These are phyloP conservation scores for Nidularia pulvinata DNA, from an alignment of 768 basidiomycete species.

Conservation along the genomic window DNA sequence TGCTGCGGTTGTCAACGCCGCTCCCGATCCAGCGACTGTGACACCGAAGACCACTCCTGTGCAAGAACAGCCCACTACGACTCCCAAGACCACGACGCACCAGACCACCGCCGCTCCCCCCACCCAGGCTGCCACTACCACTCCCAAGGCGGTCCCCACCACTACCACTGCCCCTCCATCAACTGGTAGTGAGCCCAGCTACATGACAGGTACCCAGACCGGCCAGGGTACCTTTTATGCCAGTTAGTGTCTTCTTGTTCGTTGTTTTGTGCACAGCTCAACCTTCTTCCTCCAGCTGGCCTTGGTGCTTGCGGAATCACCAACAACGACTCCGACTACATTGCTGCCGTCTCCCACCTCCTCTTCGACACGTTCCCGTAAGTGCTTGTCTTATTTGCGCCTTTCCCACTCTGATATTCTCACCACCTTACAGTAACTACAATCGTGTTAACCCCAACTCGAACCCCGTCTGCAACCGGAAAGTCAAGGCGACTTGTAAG, in stretches of 20 bases:
- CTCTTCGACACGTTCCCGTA: conserved; percentile 66
- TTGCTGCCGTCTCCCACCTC: conserved; percentile 55
- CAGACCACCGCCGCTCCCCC: conserved; percentile 16
- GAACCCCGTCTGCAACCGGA: conserved; percentile 70
- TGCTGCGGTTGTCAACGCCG: conserved; percentile 6
- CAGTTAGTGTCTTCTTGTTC: conserved; percentile 23
- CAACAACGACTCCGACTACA: conserved; percentile 48
- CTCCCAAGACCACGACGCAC: conserved; percentile 9
- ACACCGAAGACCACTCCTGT: conserved; percentile 3
- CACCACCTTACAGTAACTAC: conserved; percentile 43
- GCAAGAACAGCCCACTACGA: not conserved
- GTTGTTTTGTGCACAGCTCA: conserved; percentile 1
- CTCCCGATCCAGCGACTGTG: conserved; percentile 4
- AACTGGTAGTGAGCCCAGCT: conserved; percentile 30
- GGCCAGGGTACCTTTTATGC: conserved; percentile 61
- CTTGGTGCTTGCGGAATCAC: conserved; percentile 65
- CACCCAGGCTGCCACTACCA: conserved; percentile 14
- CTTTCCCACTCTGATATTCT: not conserved
- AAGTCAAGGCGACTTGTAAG: conserved; percentile 50
- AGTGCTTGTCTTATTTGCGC: conserved; percentile 17
- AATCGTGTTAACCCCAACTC: conserved; percentile 62
- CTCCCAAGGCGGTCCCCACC: conserved; percentile 10
- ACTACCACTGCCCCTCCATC: conserved; percentile 3
- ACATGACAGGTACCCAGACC: conserved; percentile 42
- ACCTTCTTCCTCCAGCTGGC: conserved; percentile 36